Base-by-base conservation (phyloP, 2,329 filamentous ascomycete genomes). In the Thyridium curvatum region DNA sequence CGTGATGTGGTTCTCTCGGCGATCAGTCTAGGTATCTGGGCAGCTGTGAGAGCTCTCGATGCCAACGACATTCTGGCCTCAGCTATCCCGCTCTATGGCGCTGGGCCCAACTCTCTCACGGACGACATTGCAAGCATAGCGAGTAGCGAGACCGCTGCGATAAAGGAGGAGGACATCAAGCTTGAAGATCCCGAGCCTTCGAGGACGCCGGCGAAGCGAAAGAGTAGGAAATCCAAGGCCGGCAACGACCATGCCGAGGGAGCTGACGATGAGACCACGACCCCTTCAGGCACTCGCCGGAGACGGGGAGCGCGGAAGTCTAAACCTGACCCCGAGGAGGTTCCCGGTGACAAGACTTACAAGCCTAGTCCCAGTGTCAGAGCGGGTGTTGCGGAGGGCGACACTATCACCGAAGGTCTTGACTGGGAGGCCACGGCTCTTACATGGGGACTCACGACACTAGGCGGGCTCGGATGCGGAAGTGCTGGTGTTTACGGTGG, bases 1-100 rank as follows among this genome's bases (percentile, higher is more conserved):
- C 71, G 70, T 56, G 79, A 84, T 53, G 77, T 78, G 2, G 52
- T 83, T 12, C 60, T 80, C 29, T 75, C 70, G 16, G 62, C 64
- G 2, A 42, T 75, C 12, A 72, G 68, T 40, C 54, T 80, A n/a
- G 68, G 74, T 2, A 41, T 72, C 2, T 82, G 77, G 77, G 68
- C 72, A n/a, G 73, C 73, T 31, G 64, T 72, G 2, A 64, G 74
- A 26, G 66, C 69, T 16, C 59, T 73, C 3, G 67, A 76, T 46
- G 62, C 69, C 0, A 56, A 60, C n/a, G 61, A 69, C 9, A 71
- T 81, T 46, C 51, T 79, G 12, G 49, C 49, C 14, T 59, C 56
- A 1, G 53, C 54, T 14, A 52, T 62, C 3, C 62, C 64, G 2
- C 52, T 57, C 34, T 57, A 53, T 37, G 32, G 31, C 32, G 21